Evolutionary conservation across 192 early-diverging fungal genomes (phyloP).

Genomic region (Rhizoclosmatium sp.): DNA sequence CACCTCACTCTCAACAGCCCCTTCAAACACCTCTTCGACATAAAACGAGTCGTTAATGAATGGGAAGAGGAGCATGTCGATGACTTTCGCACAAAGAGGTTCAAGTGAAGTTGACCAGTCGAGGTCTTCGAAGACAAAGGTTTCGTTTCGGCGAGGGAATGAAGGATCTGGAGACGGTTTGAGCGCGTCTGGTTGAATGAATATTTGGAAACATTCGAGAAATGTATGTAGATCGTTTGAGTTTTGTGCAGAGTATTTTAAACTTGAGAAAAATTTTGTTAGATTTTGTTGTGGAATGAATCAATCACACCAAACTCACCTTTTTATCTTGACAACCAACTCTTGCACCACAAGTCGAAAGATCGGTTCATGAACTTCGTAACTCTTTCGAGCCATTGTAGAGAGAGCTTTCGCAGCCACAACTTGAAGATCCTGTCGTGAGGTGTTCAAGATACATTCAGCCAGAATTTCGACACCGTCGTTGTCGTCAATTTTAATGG

Average conservation of each 20-base stretch:
- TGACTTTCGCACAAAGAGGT: slow-evolving; percentile 21
- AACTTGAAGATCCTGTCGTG: slow-evolving; percentile 47
- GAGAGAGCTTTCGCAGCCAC: slow-evolving; percentile 49
- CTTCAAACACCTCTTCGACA: slow-evolving; percentile 20
- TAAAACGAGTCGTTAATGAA: slow-evolving; percentile 21
- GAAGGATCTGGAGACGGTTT: not conserved
- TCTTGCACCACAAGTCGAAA: not conserved
- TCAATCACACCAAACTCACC: not conserved
- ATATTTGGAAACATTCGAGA: slow-evolving; percentile 31
- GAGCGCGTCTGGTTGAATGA: slow-evolving; percentile 30
- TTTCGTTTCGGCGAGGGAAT: not conserved
- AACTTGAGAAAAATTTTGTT: not conserved
- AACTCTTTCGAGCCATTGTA: slow-evolving; percentile 43
- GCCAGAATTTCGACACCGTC: slow-evolving; percentile 42
- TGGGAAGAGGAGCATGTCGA: slow-evolving; percentile 44
- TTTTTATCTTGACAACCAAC: slow-evolving; percentile 14
- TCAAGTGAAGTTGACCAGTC: slow-evolving; percentile 2
- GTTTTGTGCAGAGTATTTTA: slow-evolving; percentile 7
- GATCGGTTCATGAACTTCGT: slow-evolving; percentile 24
- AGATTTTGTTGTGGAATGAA: not conserved
- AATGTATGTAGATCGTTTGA: slow-evolving; percentile 26
- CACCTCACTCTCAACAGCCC: not conserved
- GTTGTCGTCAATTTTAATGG: slow-evolving; percentile 23
- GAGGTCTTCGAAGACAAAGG: slow-evolving; percentile 35
- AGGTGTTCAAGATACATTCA: slow-evolving; percentile 31